phyloP scores from a whole-genome alignment of 1,284 basidiomycete genomes.

The Tremellales sp. region DNA sequence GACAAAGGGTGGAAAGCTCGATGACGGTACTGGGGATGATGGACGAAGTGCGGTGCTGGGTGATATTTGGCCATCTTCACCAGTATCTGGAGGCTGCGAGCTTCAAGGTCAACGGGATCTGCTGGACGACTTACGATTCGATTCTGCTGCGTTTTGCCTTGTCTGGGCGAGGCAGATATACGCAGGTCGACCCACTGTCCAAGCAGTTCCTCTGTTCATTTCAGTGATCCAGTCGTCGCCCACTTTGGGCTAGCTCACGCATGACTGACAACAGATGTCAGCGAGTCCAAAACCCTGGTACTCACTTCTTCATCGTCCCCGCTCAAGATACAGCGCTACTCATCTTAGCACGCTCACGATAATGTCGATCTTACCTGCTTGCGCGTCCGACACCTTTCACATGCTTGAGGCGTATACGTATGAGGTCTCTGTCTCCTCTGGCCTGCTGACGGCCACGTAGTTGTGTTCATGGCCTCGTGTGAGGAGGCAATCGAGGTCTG shows the following conservation, averaged over 20 bases:
- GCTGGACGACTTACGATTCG: too few species aligned
- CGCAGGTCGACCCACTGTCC: conserved; percentile 12
- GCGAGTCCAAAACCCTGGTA: neutral
- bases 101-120: too few species aligned
- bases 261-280: neutral
- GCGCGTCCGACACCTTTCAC: conserved; percentile 12
- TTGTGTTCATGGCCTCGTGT: too few species aligned
- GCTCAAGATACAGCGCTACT: conserved; percentile 9
- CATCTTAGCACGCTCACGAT: neutral
- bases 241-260: neutral
- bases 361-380: conserved; percentile 7
- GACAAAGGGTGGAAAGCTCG: too few species aligned
- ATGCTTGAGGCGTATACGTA: conserved; percentile 13
- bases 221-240: neutral
- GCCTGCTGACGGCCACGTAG: too few species aligned
- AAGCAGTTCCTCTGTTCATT: conserved; percentile 10
- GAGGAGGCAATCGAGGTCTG: too few species aligned
- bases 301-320: conserved; percentile 4
- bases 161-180: too few species aligned
- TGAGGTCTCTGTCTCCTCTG: conserved; percentile 11
- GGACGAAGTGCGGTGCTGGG: too few species aligned
- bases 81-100: too few species aligned
- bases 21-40: too few species aligned
- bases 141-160: too few species aligned
- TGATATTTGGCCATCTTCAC: too few species aligned